These are phyloP conservation scores for Amanita rubescens DNA, from an alignment of 768 basidiomycete genomes.

Conservation along the genomic window DNA sequence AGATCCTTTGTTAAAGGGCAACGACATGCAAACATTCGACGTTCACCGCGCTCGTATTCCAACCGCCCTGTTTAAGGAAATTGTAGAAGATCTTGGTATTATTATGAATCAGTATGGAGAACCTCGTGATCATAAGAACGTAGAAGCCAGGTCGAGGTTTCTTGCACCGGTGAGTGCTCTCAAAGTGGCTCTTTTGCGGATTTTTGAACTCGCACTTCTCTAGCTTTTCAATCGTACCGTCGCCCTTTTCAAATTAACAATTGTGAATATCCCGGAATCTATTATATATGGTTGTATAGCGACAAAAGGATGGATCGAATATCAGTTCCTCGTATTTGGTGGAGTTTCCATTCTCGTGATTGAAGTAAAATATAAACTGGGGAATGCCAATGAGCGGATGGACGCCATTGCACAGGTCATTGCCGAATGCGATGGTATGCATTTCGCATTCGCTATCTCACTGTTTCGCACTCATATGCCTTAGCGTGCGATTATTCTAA, in stretches of 20 bases:
- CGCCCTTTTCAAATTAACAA: neutral
- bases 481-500: slow-evolving; percentile 10
- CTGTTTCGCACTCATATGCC: neutral
- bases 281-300: neutral
- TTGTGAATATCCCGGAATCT: neutral
- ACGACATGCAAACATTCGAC: slow-evolving; percentile 14
- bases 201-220: neutral
- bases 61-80: slow-evolving; percentile 13
- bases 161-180: neutral
- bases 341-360: neutral
- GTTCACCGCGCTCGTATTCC: slow-evolving; percentile 16
- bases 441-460: neutral
- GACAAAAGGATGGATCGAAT: slow-evolving; percentile 3
- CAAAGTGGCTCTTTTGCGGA: neutral
- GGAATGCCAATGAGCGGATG: neutral
- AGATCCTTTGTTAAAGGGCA: slow-evolving; percentile 3
- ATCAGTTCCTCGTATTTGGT: slow-evolving; percentile 6
- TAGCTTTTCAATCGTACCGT: slow-evolving; percentile 1
- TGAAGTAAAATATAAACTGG: neutral
- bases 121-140: neutral
- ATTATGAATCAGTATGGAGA: slow-evolving; percentile 1
- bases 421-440: slow-evolving; percentile 10
- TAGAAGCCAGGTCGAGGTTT: slow-evolving; percentile 1
- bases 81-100: slow-evolving; percentile 11
- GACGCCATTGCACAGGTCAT: slow-evolving; percentile 12